Evolutionary conservation across 257 asterid species (phyloP).

Genomic region (Craterostigma plantagineum): DNA sequence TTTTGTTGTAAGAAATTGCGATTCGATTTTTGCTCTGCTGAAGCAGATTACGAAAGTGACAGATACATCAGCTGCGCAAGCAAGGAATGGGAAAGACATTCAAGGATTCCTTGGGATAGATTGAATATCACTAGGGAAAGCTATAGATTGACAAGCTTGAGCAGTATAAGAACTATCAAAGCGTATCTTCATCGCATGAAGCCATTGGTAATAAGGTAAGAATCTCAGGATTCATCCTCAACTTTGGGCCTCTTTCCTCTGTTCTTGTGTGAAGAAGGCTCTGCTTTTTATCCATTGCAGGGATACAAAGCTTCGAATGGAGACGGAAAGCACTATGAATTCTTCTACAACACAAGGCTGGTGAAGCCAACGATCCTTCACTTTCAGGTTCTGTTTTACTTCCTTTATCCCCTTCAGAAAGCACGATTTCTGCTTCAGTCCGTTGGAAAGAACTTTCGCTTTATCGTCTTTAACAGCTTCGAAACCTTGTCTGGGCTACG

Average conservation of each 20-base stretch:
- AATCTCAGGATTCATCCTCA: background rate
- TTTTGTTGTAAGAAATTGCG: too few species aligned
- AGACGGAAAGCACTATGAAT: conserved; percentile 55
- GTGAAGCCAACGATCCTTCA: conserved; percentile 87
- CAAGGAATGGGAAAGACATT: conserved; percentile 78
- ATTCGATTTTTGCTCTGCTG: too few species aligned
- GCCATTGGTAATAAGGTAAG: conserved; percentile 27
- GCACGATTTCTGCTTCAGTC: background rate
- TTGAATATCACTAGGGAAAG: conserved; percentile 51
- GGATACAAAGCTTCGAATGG: conserved; percentile 62
- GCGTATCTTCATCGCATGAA: conserved; percentile 28
- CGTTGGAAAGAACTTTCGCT: background rate
- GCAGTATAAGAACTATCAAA: conserved; percentile 69
- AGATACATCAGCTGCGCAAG: conserved; percentile 73
- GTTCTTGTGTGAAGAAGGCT: too few species aligned
- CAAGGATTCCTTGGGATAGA: conserved; percentile 95
- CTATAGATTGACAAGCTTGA: conserved; percentile 60
- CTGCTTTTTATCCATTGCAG: conserved; percentile 14
- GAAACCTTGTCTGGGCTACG: conserved; percentile 64
- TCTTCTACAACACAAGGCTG: conserved; percentile 82
- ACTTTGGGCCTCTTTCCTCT: too few species aligned
- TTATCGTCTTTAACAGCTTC: conserved; percentile 29
- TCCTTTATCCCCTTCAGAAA: background rate
- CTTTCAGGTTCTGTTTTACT: conserved; percentile 59
- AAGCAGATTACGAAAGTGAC: conserved; percentile 7